Evolutionary conservation across 2,329 filamentous ascomycete species (phyloP), one percentile per base, ranked within the genome.

Genomic region (Aspergillus pseudoterreus): DNA sequence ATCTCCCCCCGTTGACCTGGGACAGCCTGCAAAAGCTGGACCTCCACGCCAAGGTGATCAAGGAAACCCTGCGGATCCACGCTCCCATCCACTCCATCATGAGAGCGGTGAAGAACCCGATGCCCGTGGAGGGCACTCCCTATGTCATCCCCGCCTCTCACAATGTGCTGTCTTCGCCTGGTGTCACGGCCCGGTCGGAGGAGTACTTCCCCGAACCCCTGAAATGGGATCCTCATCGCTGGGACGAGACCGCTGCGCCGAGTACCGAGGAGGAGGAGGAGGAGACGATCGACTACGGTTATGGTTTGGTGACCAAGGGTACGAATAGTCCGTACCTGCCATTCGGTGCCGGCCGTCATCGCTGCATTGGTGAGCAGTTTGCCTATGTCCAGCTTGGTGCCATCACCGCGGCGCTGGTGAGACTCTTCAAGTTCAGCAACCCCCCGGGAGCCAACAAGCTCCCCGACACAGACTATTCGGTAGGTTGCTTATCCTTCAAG

Each of bases 321-420:
- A 86, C 90, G 12, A 84, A 83, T 53, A 95, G 88, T 47, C 92
- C 92, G 0, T 97, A 96, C 71, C 82, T 97, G 44, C 92, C 92
- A 2, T 97, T 97, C 67, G 92, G 92, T 52, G 92, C 92, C 27
- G 92, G 92, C 39, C 81, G 92, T 60, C 92, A 97, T 74, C 82
- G 92, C 59, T 97, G 92, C 74, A 96, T 97, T 66, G 92, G 92
- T 59, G 92, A 97, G 79, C 90, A 96, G 66, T 97, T 96, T 71
- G 92, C 92, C 61, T 95, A 95, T 69, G 80, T 95, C 52, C 92
- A 97, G 75, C 78, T 97, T 56, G 87, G 92, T 68, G 91, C 90
- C 42, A 95, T 97, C 59, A 77, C 86, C 11, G 90, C 86, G 46
- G 85, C 84, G 52, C 75, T 92, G 58, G 87, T 95, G 38, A 82